Base-by-base conservation (phyloP, 2,329 filamentous ascomycete species). In the Dothistroma septosporum region DNA sequence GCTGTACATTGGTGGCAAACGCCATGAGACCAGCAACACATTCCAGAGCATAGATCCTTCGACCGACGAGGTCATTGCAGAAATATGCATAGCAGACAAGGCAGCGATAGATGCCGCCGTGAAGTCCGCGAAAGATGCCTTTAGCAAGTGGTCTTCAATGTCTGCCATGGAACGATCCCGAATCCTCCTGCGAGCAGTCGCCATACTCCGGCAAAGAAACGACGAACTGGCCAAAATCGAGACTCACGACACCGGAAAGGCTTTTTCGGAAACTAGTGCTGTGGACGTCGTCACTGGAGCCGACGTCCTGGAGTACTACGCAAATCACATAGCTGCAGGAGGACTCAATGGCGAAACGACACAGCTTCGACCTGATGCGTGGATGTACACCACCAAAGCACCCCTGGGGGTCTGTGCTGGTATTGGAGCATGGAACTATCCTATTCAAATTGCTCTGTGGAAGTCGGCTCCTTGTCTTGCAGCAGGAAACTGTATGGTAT, bases 381-480 rank as follows among this genome's bases (percentile, higher is more conserved):
- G 88, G 84, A 85, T 94, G 41, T 91, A 92, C 75, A 92, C 89
- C 11, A 87, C 85, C 70, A 93, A 94, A 74, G 88, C 90, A 68
- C 83, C 91, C 5, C 79, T 95, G 19, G 91, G 91, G 28, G 90
- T 94, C 14, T 95, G 91, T 73, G 91, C 85, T 14, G 91, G 90
- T 60, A 95, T 95, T 66, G 91, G 91, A 58, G 91, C 91, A 14
- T 95, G 91, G 91, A 95, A 95, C 76, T 95, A 95, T 73, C 91
- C 91, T 12, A 89, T 95, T 65, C 91, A 95, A 75, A 95, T 95
- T 75, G 91, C 91, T 9, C 80, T 95, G 1, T 95, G 91, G 91
- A 95, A 95, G 76, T 92, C 89, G 0, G 90, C 89, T 0, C 89
- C 91, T 0, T 94, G 91, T 69, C 82, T 95, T 14, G 90, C 91